Evolutionary conservation across 805 yeast species (phyloP), one percentile per base, ranked within the genome.

Genomic region (Saccharomycopsis microspora): DNA sequence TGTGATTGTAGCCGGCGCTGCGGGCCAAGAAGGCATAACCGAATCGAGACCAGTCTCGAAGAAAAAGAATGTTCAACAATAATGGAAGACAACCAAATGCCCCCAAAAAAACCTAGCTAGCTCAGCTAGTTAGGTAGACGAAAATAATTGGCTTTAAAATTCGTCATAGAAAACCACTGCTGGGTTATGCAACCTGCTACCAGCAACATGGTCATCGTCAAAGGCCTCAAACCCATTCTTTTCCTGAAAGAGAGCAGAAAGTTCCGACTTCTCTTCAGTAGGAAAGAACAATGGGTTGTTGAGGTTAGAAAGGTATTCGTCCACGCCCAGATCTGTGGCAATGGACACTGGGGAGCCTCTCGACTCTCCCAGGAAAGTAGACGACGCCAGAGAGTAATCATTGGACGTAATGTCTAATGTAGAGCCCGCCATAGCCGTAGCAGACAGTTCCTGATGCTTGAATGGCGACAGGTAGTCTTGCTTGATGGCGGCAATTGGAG

Each of bases 131-230:
- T 19, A 19, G 19, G 19, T 2, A 19, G 19, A 19, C 19, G 19
- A 19, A 19, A 19, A 19, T 19, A 19, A 19, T 1, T 19, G 19
- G 19, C 19, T 19, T 19, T 19, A 19, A 19, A 19, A 19, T 19
- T 19, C 19, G 19, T 36, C 33, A 34, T 45, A 43, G 31, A 44
- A 47, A 44, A 50, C 51, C 51, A 43, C 54, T 44, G 54, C 54
- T 50, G 54, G 51, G 51, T 50, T 50, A 50, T 50, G 54, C 54
- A 50, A 47, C 48, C 54, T 42, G 51, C 49, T 47, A 47, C 51
- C 44, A 19, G 19, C 31, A 37, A 11, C 30, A 38, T n/a, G 37
- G 43, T 45, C 45, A 33, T 43, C 46, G 34, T 44, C 42, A 33
- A 44, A 47, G 29, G 48, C 43, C 6, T 47, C 51, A 30, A 39